Evolutionary conservation across 192 early-diverging fungal genomes (phyloP).

Genomic region (Cladochytrium replicatum): DNA sequence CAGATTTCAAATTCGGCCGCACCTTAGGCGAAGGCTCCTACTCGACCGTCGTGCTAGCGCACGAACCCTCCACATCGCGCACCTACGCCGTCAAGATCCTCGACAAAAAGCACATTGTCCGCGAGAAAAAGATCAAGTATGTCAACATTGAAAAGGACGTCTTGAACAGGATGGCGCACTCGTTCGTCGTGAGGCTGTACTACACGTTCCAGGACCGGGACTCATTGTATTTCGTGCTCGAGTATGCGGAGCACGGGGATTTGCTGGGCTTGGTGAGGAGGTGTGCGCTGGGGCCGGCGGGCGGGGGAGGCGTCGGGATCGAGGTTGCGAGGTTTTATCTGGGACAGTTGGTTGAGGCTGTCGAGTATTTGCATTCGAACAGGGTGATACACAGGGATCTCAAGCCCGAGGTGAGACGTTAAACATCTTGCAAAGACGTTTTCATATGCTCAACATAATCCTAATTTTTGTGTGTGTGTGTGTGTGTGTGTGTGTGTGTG

Average conservation of each 20-base stretch:
- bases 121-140: constrained; percentile 75
- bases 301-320: constrained; percentile 58
- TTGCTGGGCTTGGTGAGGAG: constrained; percentile 64
- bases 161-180: constrained; percentile 69
- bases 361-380: constrained; percentile 82
- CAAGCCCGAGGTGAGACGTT: constrained; percentile 82
- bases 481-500: background rate
- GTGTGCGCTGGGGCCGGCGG: constrained; percentile 51
- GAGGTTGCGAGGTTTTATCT: constrained; percentile 73
- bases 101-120: constrained; percentile 36
- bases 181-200: constrained; percentile 83
- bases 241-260: constrained; percentile 85
- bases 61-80: constrained; percentile 54
- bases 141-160: constrained; percentile 77
- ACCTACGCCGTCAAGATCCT: constrained; percentile 84
- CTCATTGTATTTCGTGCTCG: constrained; percentile 89
- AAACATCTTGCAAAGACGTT: too few relatives aligned
- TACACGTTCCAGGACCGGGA: constrained; percentile 91
- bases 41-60: constrained; percentile 80
- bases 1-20: constrained; percentile 78
- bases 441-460: too few relatives aligned
- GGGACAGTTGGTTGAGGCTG: constrained; percentile 71
- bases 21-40: constrained; percentile 91
- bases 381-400: constrained; percentile 88
- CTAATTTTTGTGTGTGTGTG: too few relatives aligned